Evolutionary conservation across 345 rosid genomes (phyloP).

Genomic region (Murraya koenigii): DNA sequence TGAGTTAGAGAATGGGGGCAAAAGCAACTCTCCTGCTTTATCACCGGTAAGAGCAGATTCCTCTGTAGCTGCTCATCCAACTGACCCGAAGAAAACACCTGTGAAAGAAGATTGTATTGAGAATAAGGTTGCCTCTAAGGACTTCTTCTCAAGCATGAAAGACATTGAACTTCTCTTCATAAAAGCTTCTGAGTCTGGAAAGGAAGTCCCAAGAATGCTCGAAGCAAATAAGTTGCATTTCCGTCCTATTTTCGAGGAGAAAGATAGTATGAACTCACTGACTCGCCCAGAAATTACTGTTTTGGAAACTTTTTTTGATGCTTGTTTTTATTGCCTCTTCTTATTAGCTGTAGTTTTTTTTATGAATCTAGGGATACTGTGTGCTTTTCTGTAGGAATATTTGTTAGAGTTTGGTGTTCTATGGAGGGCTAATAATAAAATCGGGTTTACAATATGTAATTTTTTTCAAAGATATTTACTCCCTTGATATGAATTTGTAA

Average conservation of each 20-base stretch:
- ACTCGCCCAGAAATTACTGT: slow-evolving; percentile 6
- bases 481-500: not conserved
- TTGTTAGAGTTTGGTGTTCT: slow-evolving; percentile 1
- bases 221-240: slow-evolving; percentile 92
- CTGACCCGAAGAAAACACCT: slow-evolving; percentile 42
- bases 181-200: slow-evolving; percentile 89
- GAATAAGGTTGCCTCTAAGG: slow-evolving; percentile 63
- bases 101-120: slow-evolving; percentile 42
- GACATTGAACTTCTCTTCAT: slow-evolving; percentile 75
- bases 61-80: slow-evolving; percentile 27
- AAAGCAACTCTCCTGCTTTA: slow-evolving; percentile 62
- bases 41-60: slow-evolving; percentile 61
- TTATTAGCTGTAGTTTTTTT: not conserved
- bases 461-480: not conserved
- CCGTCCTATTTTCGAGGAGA: slow-evolving; percentile 58
- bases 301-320: not conserved
- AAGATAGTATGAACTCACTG: slow-evolving; percentile 51
- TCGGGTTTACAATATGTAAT: not conserved
- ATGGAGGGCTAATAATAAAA: not conserved
- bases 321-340: not conserved
- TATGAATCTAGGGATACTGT: not conserved
- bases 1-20: slow-evolving; percentile 47
- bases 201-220: slow-evolving; percentile 97
- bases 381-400: not conserved
- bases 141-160: slow-evolving; percentile 77